A percentile compares a stretch with the other conserved stretches of the same genome.
These are phyloP conservation scores for Scedosporium minutisporum DNA, from an alignment of 2,329 filamentous ascomycete genomes.

Conservation along the genomic window DNA sequence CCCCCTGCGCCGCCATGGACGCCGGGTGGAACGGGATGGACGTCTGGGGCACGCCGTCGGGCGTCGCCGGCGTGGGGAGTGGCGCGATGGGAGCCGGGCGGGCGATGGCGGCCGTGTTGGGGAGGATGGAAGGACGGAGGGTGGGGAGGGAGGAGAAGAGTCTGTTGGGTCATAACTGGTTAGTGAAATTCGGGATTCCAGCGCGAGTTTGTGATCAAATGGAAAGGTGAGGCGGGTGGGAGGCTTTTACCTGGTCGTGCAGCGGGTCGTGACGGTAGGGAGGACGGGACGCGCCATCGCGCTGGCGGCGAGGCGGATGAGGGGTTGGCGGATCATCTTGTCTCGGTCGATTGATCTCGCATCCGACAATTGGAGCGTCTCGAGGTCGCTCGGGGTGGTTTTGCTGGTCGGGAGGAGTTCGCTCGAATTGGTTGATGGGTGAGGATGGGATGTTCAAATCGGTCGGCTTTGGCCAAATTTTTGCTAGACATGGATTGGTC, in stretches of 20 bases:
- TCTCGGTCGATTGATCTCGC: not conserved
- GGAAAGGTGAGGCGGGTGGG: no score
- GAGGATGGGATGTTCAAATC: not conserved
- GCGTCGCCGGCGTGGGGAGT: constrained; percentile 11
- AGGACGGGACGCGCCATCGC: constrained; percentile 2
- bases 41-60: constrained; percentile 35
- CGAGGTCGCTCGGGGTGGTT: not conserved
- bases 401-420: not conserved
- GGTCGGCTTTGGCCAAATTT: not conserved
- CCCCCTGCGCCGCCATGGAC: no score
- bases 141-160: constrained; percentile 39
- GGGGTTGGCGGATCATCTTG: constrained; percentile 5
- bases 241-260: not conserved
- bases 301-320: constrained; percentile 4
- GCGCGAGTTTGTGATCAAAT: not conserved
- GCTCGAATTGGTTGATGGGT: not conserved
- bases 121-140: constrained; percentile 36
- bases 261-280: not conserved
- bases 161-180: constrained; percentile 16
- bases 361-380: not conserved
- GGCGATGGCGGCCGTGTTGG: constrained; percentile 19
- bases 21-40: constrained; percentile 44
- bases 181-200: not conserved
- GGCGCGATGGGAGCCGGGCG: constrained; percentile 18
- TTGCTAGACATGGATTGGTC: not conserved